Base-by-base conservation (phyloP, 768 basidiomycete genomes). In the Amanita muscaria region DNA sequence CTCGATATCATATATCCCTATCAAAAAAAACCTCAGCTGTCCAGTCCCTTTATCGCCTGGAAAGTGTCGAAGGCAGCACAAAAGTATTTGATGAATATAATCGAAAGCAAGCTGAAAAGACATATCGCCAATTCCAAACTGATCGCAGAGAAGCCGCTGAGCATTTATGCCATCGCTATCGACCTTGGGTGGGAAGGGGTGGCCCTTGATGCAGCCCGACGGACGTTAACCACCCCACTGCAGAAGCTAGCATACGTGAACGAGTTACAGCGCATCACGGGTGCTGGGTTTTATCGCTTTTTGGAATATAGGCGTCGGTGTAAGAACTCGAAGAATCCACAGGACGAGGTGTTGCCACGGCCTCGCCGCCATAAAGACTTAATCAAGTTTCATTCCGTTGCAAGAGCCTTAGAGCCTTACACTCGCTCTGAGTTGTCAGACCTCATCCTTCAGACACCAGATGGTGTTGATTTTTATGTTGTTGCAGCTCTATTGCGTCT, bases 211-310 rank as follows among this genome's bases (percentile, higher is more conserved):
- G 50, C 12, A 49, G 59, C 46, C 65, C 63, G 55, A 69, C 68
- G 52, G 47, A 62, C 38, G 64, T 48, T 54, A 55, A 62, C n/a
- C 70, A 73, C 44, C 70, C 63, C 6, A 78, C 74, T 54, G 27
- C 14, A 42, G 25, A 12, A 31, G 4, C 27, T 44, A n/a, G 8
- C 33, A 12, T 44, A 23, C 34, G 9, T 25, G 14, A 15, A 44
- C 10, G 42, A 44, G 33, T 19, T 44, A 18, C 23, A 19, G 24
- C n/a, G 16, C 24, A 44, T 44, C 32, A 44, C 11, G 15, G 42
- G 42, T 6, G 33, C 33, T 15, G 34, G 22, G 4, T 35, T 44
- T 12, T 44, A 27, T 35, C 33, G 34, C 5, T 44, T 25, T 21
- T 24, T 44, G 33, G 23, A 35, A 9, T 44, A 44, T 19, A 23